A percentile compares a stretch with the other conserved stretches of the same genome.
Evolutionary conservation across 306 rosid species (phyloP).

Genomic region (Crataegus laevigata): DNA sequence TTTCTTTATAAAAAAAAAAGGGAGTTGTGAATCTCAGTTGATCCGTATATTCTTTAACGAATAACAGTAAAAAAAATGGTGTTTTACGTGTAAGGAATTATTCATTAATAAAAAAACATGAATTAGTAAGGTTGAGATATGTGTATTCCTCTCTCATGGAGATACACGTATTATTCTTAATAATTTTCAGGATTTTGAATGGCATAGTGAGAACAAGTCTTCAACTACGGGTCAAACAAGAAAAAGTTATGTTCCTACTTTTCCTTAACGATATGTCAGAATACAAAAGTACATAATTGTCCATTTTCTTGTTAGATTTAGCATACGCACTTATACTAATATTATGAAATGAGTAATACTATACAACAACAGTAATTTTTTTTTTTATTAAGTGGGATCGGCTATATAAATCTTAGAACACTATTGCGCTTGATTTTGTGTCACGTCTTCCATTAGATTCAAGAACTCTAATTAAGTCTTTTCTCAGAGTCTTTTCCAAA

Average conservation of each 20-base stretch:
- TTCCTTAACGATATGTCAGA: background rate
- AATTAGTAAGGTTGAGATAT: background rate
- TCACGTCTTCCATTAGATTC: no score
- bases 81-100: background rate
- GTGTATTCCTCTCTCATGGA: background rate
- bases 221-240: constrained; percentile 25
- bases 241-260: background rate
- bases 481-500: no score
- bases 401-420: no score
- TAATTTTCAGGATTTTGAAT: background rate
- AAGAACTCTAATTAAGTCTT: no score
- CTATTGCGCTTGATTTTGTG: rapidly evolving
- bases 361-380: rapidly evolving
- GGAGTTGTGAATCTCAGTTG: background rate
- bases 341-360: no score
- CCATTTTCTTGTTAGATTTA: background rate
- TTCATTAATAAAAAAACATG: no score
- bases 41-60: background rate
- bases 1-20: no score
- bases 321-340: no score
- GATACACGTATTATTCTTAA: background rate
- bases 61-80: background rate
- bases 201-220: background rate
- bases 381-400: no score
- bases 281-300: background rate